Conservation (phyloP, 2,329 filamentous ascomycete genomes). For the Paecilomyces fulvus region DNA sequence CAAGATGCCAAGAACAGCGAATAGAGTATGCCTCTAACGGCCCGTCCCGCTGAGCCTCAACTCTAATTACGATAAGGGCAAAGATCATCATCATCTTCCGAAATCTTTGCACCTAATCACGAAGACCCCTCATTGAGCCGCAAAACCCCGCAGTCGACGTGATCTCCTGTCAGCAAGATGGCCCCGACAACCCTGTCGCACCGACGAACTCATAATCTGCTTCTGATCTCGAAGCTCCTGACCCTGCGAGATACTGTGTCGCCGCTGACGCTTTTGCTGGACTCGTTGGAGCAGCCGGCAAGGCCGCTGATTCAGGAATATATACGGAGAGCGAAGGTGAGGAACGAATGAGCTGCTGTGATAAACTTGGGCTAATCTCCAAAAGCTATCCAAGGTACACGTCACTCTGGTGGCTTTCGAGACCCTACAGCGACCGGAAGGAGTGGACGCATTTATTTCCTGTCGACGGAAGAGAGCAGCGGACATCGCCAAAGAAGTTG, state of each 20-base stretch:
- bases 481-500: conserved; percentile 52
- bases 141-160: background rate
- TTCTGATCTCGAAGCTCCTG: conserved; percentile 74
- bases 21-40: conserved; percentile 6
- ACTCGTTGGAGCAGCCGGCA: conserved; percentile 75
- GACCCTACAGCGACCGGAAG: conserved; percentile 56
- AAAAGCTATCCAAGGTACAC: conserved; percentile 50
- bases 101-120: conserved; percentile 20
- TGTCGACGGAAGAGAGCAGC: conserved; percentile 52
- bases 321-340: conserved; percentile 63
- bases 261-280: conserved; percentile 77
- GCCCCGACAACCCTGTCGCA: conserved; percentile 42
- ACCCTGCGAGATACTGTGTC: conserved; percentile 71
- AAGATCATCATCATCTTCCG: conserved; percentile 5
- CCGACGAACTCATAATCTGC: conserved; percentile 71
- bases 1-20: background rate
- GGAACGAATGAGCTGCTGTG: conserved; percentile 7
- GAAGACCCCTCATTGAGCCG: conserved; percentile 8
- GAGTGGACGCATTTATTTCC: conserved; percentile 60
- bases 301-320: conserved; percentile 64
- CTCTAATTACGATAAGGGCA: conserved; percentile 10
- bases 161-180: conserved; percentile 19
- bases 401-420: conserved; percentile 72
- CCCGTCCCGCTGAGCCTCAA: conserved; percentile 27
- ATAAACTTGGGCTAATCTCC: conserved; percentile 5